These are phyloP conservation scores for Komagataella phaffii DNA, from an alignment of 805 yeast genomes.

Conservation along the genomic window DNA sequence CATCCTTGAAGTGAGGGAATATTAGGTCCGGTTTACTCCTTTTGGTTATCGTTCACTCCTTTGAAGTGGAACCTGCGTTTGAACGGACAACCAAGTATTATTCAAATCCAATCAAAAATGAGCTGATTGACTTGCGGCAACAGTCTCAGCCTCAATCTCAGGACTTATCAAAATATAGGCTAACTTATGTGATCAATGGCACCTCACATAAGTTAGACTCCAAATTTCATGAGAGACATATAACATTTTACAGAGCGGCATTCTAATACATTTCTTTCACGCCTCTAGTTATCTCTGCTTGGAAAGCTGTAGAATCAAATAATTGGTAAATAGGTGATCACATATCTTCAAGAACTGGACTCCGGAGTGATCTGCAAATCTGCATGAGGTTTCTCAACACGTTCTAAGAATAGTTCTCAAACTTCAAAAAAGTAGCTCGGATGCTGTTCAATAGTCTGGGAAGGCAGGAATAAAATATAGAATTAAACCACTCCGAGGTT, in stretches of 20 bases:
- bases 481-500: background rate
- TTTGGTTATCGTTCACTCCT: conserved; percentile 8
- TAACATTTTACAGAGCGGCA: background rate
- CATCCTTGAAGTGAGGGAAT: conserved; percentile 10
- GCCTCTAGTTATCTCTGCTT: background rate
- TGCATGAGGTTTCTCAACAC: background rate
- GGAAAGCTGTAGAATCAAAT: background rate
- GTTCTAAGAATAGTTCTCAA: background rate
- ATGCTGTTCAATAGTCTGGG: background rate
- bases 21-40: conserved; percentile 14
- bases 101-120: background rate
- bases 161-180: background rate
- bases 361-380: no score
- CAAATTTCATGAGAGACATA: background rate
- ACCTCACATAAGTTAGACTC: background rate
- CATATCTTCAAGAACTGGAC: background rate
- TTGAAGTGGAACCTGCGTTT: background rate
- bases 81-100: background rate
- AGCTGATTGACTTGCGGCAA: background rate
- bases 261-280: background rate
- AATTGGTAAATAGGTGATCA: background rate
- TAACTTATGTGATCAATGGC: background rate
- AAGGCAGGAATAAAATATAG: background rate
- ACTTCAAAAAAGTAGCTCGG: background rate
- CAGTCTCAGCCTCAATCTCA: background rate